Evolutionary conservation across 2,329 filamentous ascomycete species (phyloP), one percentile per base, ranked within the genome.

Genomic region (Atkinsonella hypoxylon): DNA sequence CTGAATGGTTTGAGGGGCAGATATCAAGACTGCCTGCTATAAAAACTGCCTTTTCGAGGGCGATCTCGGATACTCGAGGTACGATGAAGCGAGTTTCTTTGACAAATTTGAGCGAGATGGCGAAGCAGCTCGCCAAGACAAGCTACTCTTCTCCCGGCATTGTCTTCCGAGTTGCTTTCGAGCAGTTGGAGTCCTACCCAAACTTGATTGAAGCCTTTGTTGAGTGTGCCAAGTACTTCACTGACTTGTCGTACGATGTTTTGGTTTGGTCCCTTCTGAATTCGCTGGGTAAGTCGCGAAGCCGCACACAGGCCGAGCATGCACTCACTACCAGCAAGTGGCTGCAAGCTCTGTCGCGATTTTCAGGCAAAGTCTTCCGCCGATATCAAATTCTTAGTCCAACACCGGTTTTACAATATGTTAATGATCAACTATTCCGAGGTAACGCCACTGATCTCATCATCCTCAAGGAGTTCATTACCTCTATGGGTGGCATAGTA

Each of bases 161-260:
- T 51, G 90, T 97, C 22, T 95, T 96, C 70, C 83, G 83, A 60
- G 86, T 91, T 51, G 89, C 90, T 7, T 81, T 98, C 52, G 83
- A 83, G 55, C 90, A 96, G 65, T 88, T 96, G 53, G 90, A 98
- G 66, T 84, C 86, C 0, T 98, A 98, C 64, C 87, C 86, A 63
- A 98, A 97, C 62, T 77, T 98, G 54, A 95, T 95, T 51, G 88
- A 95, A 54, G 88, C 89, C 5, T 88, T 98, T 54, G 90, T 97
- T 13, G 89, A 96, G 63, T 96, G 90, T 61, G 89, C 88, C 39
- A 85, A 88, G 59, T 96, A 96, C 64, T 96, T 97, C 59, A 95
- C 91, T 1, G 83, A 87, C 50, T 72, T 98, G 38, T 91, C 88
- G 0, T 95, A 95, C 63, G 93, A 98, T 65, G 87, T 95, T 32